Evolutionary conservation across 257 asterid genomes (phyloP).

Genomic region (Cinchona pubescens): DNA sequence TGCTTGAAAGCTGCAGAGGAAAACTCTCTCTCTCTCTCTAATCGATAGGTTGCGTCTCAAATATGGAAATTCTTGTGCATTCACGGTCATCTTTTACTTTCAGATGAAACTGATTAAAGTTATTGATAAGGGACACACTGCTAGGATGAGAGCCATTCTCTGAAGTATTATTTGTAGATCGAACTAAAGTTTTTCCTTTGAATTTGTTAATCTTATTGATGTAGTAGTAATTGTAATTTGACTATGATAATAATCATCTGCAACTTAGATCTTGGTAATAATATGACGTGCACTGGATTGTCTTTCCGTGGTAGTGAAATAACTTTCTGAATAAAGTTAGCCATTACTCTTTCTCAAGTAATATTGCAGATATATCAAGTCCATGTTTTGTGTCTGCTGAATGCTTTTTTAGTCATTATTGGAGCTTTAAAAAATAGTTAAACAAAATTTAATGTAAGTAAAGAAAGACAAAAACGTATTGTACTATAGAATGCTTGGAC

Average conservation of each 20-base stretch:
- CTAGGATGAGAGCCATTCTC: background rate
- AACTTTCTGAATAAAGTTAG: background rate
- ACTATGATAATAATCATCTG: background rate
- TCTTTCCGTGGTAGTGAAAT: background rate
- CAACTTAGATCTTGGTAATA: background rate
- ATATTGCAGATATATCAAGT: background rate
- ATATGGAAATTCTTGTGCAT: background rate
- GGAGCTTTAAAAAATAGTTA: background rate
- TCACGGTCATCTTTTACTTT: background rate
- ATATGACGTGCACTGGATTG: background rate
- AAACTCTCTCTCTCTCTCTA: background rate
- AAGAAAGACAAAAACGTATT: background rate
- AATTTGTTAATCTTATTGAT: background rate
- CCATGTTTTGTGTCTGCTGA: background rate
- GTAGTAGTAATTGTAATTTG: background rate
- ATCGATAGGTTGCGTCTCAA: background rate
- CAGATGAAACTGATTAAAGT: background rate
- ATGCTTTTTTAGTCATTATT: background rate
- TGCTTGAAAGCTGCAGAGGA: constrained; percentile 1
- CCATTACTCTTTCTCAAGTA: background rate
- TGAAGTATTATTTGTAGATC: background rate
- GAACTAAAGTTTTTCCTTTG: background rate
- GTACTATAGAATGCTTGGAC: background rate
- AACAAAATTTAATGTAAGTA: background rate
- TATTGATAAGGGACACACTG: background rate